Conservation (phyloP, 1,139 yeast genomes). For the Pichia sp. region DNA sequence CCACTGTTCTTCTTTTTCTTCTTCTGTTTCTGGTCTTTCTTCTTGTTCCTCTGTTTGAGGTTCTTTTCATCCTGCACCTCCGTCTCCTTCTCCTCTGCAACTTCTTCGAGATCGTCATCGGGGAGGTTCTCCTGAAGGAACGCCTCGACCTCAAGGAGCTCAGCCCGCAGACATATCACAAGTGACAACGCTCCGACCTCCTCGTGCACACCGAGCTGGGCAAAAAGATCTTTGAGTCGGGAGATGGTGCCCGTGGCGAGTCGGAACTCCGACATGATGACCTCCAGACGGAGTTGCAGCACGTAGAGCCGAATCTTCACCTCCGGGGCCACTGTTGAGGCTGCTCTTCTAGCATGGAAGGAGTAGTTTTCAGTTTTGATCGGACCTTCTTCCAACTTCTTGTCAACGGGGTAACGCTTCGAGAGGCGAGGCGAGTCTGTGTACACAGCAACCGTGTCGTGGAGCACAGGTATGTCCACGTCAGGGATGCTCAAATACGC, state of each 20-base stretch:
- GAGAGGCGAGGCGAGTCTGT: conserved; percentile 10
- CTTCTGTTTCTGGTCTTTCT: neutral
- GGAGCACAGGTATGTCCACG: conserved; percentile 9
- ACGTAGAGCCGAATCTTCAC: conserved; percentile 10
- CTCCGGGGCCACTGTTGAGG: neutral
- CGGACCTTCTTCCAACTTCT: neutral
- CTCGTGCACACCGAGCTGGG: conserved; percentile 11
- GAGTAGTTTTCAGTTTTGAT: neutral
- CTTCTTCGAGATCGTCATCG: neutral
- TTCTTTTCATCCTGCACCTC: neutral
- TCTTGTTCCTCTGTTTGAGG: neutral
- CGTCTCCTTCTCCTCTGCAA: neutral
- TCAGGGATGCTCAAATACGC: conserved; percentile 3
- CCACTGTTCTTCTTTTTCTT: neutral
- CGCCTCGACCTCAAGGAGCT: conserved; percentile 15
- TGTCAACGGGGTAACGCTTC: neutral
- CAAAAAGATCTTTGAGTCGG: conserved; percentile 18
- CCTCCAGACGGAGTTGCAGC: conserved; percentile 17
- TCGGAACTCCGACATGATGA: conserved; percentile 14
- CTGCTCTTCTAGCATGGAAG: too few relatives aligned
- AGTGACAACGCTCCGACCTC: conserved; percentile 14
- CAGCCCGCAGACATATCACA: conserved; percentile 13
- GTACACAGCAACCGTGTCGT: conserved; percentile 4
- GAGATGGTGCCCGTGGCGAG: conserved; percentile 16
- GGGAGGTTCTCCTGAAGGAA: neutral